phyloP scores from a whole-genome alignment of 1,284 basidiomycete species.

The Ustilago curta region DNA sequence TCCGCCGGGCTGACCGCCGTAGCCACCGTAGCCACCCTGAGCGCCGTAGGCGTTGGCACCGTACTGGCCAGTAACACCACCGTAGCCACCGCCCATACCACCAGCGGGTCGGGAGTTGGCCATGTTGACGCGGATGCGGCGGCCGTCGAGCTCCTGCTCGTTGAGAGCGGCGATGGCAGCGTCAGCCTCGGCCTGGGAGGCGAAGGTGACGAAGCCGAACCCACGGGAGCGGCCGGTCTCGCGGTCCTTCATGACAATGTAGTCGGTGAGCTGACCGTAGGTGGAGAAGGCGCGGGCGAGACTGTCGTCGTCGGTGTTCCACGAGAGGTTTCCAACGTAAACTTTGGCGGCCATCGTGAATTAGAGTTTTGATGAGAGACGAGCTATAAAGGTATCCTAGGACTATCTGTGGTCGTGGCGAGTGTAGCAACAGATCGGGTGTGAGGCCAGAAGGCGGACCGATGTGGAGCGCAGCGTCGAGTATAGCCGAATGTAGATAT shows the following conservation, averaged over 20 bases:
- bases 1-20: conserved; percentile 51
- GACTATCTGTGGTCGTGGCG: conserved; percentile 36
- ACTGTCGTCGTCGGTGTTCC: conserved; percentile 69
- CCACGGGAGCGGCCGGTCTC: conserved; percentile 91
- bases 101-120: conserved; percentile 82
- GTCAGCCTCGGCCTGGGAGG: conserved; percentile 77
- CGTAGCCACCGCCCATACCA: conserved; percentile 64
- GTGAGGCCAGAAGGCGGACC: too few relatives aligned
- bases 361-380: conserved; percentile 17
- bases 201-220: conserved; percentile 84
- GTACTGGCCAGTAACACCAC: conserved; percentile 66
- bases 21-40: conserved; percentile 53
- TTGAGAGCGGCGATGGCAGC: conserved; percentile 83
- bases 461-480: neutral
- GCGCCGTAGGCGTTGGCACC: conserved; percentile 63
- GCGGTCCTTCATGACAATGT: conserved; percentile 91
- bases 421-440: neutral
- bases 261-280: conserved; percentile 68
- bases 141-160: conserved; percentile 92
- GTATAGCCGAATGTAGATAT: neutral
- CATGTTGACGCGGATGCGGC: conserved; percentile 88
- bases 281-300: conserved; percentile 67
- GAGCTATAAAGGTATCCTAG: conserved; percentile 38
- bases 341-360: conserved; percentile 68
- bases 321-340: conserved; percentile 69